Evolutionary conservation across 352 stramenopile genomes (phyloP), one percentile per base, ranked within the genome.

Genomic region (Blastocystis sp.): DNA sequence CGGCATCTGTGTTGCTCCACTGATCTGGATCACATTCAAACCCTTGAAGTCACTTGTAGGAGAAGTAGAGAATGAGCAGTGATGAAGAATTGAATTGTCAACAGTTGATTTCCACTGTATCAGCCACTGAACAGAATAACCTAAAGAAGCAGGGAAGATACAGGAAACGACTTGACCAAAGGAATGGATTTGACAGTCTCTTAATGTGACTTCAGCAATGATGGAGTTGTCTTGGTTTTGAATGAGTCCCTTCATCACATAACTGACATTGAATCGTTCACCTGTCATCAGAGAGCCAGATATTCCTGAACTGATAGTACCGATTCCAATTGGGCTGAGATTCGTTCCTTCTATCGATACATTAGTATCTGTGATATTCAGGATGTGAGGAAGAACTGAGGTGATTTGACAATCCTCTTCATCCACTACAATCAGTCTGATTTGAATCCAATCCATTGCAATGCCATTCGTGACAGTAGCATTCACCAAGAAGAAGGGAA

Each of bases 391-490:
- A 51, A 42, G 24, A 17, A 77, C n/a, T 0, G 22, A n/a, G 19
- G 6, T 19, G 64, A 77, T 51, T n/a, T 33, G 0, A 51, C 64
- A 77, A 48, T 77, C 64, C 22, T 77, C 40, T 33, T 30, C 64
- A 56, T 77, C 64, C 3, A 37, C 4, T 48, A 77, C 64, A 19
- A 56, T 48, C n/a, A 77, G 5, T 54, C 11, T 7, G 15, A 77
- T 7, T 5, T 51, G 30, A 35, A 56, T 77, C n/a, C n/a, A 77
- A n/a, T 77, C 64, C 15, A 17, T 30, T 17, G 40, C 33, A 5
- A 77, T 11, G 9, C 64, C 64, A 30, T 77, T 77, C 4, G 64
- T 77, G 15, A 77, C 64, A n/a, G 64, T 77, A 3, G 54, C 64
- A 48, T 77, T 77, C 17, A 77, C 15, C 13, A 13, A 3, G 30